These are phyloP conservation scores for Colletotrichum karsti DNA, from an alignment of 2,329 filamentous ascomycete species.

Conservation along the genomic window DNA sequence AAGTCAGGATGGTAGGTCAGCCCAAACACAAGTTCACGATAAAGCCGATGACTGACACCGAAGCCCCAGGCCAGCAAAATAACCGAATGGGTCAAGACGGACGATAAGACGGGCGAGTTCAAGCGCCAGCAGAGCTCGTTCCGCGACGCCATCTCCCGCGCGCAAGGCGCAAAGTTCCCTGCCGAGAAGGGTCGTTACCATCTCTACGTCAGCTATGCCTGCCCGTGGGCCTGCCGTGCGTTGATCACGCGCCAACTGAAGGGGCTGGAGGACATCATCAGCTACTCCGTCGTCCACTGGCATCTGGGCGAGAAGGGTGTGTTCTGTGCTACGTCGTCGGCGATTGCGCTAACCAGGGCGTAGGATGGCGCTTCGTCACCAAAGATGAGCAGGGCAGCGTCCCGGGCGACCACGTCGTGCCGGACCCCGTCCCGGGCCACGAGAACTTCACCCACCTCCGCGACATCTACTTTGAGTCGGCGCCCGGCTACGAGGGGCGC, in stretches of 20 bases:
- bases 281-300: conserved; percentile 89
- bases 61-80: conserved; percentile 57
- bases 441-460: conserved; percentile 75
- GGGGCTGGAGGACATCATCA: conserved; percentile 86
- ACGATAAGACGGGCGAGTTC: conserved; percentile 88
- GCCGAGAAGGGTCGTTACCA: conserved; percentile 92
- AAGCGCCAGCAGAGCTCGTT: conserved; percentile 88
- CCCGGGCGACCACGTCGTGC: conserved; percentile 69
- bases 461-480: conserved; percentile 80
- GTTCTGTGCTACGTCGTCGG: conserved; percentile 9
- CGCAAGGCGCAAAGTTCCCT: conserved; percentile 78
- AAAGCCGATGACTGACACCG: not conserved
- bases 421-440: conserved; percentile 75
- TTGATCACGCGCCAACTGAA: conserved; percentile 91
- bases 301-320: conserved; percentile 72
- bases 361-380: conserved; percentile 86
- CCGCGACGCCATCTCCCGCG: conserved; percentile 79
- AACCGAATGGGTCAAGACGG: conserved; percentile 83
- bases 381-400: conserved; percentile 60
- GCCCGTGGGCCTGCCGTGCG: conserved; percentile 91
- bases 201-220: conserved; percentile 93
- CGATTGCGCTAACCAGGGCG: not conserved
- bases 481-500: conserved; percentile 77
- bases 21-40: not conserved
- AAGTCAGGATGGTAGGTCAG: conserved; percentile 21